Evolutionary conservation across 345 rosid species (phyloP), one percentile per base, ranked within the genome.

Genomic region (Salix brachista): DNA sequence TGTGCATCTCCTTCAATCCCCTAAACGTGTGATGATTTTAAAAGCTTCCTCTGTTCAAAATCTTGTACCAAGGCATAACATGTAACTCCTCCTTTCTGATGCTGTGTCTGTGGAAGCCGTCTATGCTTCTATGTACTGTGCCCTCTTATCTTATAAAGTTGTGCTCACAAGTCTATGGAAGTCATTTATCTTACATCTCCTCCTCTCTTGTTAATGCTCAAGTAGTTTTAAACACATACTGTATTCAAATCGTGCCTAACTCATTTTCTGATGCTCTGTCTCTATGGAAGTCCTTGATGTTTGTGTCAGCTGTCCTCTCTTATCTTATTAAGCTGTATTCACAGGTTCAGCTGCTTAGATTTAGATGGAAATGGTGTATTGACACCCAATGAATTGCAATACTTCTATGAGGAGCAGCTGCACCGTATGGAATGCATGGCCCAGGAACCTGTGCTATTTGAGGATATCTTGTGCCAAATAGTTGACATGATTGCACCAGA

Each of bases 351-450:
- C 41, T 81, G 84, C 80, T 67, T 80, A 44, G 83, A 80, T 76
- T 72, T 80, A 64, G 83, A 80, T 67, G 83, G 71, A 18, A 76
- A 81, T 52, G 84, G 84, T 46, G 67, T 77, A n/a, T 68, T 81
- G 25, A 81, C 84, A 0, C 44, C 68, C 36, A 69, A 68, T 77
- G 84, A 81, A 42, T 44, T 81, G 80, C 80, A 77, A 70, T 81
- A 68, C 80, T 81, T 81, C 76, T 81, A 73, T 54, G 84, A 77
- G 62, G 84, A 81, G 78, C 84, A 81, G 79, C 70, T 77, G 78
- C 84, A 81, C 67, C 84, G 84, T 0, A 81, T 81, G 80, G 84
- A 81, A 64, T 81, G 84, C 67, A 77, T 81, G 78, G 71, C 75
- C 68, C 84, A 81, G 76, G 84, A 81, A 21, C 75, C 84, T 32